These are phyloP conservation scores for Fusarium temperatum DNA, from an alignment of 2,329 filamentous ascomycete genomes.

Conservation along the genomic window DNA sequence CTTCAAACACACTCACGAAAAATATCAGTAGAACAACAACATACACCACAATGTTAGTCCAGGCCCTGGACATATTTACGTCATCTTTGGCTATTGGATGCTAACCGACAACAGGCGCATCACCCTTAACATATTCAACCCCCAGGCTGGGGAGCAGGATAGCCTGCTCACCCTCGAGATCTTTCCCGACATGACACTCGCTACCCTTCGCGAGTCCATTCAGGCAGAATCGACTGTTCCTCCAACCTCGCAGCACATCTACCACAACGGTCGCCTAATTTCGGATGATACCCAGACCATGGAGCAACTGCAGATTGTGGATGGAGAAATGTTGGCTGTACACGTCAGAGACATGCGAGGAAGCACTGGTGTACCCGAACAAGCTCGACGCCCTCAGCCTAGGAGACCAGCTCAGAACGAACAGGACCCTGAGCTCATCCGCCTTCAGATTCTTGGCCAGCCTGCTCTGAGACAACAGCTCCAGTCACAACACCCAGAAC, in stretches of 20 bases:
- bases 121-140: slow-evolving; percentile 84
- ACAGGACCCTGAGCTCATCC: slow-evolving; percentile 81
- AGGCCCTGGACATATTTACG: not conserved
- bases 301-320: slow-evolving; percentile 79
- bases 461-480: slow-evolving; percentile 77
- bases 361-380: slow-evolving; percentile 54
- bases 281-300: slow-evolving; percentile 82
- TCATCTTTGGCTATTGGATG: slow-evolving; percentile 9
- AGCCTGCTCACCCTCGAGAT: slow-evolving; percentile 86
- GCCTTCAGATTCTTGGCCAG: slow-evolving; percentile 84
- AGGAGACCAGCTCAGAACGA: slow-evolving; percentile 47
- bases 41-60: slow-evolving; percentile 35
- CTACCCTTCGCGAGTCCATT: slow-evolving; percentile 87
- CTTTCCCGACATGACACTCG: slow-evolving; percentile 81
- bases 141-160: slow-evolving; percentile 71
- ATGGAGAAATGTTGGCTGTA: slow-evolving; percentile 93
- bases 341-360: slow-evolving; percentile 73
- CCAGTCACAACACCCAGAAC: slow-evolving; percentile 75
- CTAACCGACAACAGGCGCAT: slow-evolving; percentile 72
- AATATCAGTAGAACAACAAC: not conserved
- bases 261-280: slow-evolving; percentile 87
- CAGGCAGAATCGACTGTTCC: slow-evolving; percentile 83
- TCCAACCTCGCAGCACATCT: slow-evolving; percentile 79
- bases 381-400: slow-evolving; percentile 45
- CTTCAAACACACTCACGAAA: not conserved